Base-by-base conservation (phyloP, 805 yeast species). In the Brettanomyces nanus region DNA sequence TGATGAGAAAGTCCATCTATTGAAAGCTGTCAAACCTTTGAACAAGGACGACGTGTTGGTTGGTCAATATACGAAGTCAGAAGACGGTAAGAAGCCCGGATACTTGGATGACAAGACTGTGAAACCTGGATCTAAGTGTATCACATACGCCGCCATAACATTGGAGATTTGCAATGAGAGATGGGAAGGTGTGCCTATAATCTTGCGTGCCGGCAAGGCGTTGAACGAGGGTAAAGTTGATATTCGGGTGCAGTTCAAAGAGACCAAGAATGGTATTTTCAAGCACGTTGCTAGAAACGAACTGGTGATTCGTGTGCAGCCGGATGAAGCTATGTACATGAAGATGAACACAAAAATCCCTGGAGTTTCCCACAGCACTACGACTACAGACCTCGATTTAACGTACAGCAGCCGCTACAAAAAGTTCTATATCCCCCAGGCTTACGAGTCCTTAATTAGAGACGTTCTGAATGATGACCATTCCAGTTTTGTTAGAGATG, bases 161-260 rank as follows among this genome's bases (percentile, higher is more conserved):
- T 56, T 90, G 44, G 67, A 78, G 47, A 84, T 92, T 60, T 70
- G 78, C 53, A 92, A 89, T 62, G 97, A 92, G 64, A 78, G 97
- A 58, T 92, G 98, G 98, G 92, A 84, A 45, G 97, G 97, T 54
- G 97, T 92, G 32, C 98, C 98, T 39, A 77, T 92, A 56, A 80
- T 92, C 37, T 69, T 92, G 69, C 77, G 95, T 66, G 98, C 97
- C 13, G 98, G 98, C 55, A 92, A 92, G 66, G 96, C 97, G n/a
- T 68, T 92, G 43, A 86, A 90, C 60, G 89, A 81, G 54, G 83
- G 90, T 42, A 87, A 87, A 70, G 98, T 92, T 35, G 98, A 92
- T 68, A 81, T 92, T 46, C 76, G 97, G 61, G 68, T 92, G 44
- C 97, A 92, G 69, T 90, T 83, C 67, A 85, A 80, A 65, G 81